Base-by-base conservation (phyloP, 2,329 filamentous ascomycete genomes). In the Thielaviopsis punctulata region DNA sequence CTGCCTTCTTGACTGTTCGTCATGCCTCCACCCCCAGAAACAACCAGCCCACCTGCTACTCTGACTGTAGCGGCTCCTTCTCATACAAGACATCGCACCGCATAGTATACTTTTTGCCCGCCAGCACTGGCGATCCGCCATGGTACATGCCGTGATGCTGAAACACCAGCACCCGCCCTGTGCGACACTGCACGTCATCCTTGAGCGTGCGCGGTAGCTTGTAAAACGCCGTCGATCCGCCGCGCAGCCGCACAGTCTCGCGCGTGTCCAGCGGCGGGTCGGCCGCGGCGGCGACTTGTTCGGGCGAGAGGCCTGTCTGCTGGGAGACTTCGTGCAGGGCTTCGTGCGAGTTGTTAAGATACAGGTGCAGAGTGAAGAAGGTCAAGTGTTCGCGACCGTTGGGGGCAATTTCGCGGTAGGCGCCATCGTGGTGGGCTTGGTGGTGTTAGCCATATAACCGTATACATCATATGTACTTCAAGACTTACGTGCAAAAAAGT, bases 391-490 rank as follows among this genome's bases (percentile, higher is more conserved):
- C n/a, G 1, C 27, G 18, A 39, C 25, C 41, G 25, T 53, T 44
- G 30, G 13, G 13, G 45, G 1, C 8, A 8, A 48, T 27, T 13
- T 53, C 49, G 24, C 41, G 30, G 45, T 83, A 90, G 0, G 68
- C 59, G 0, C 75, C 79, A 60, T 90, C 85, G 57, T 74, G 80
- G 61, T 90, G 85, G 3, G 80, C 70, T 79, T 65, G 51, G 24
- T 24, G 13, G 22, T 33, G 30, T 30, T 21, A 23, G 23, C 21
- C 18, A 15, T 2, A 45, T 45, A 22, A 13, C 9, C 9, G 12
- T 43, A 18, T 15, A 43, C 22, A 22, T 22, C n/a, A 50, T 64
- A 48, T 62, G 49, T 3, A 43, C n/a, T 13, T 6, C 39, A 39
- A 51, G 41, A 62, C 68, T 62, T 52, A 70, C 69, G 71, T 55